Base-by-base conservation (phyloP, 768 basidiomycete species). In the Lactarius trivialis region DNA sequence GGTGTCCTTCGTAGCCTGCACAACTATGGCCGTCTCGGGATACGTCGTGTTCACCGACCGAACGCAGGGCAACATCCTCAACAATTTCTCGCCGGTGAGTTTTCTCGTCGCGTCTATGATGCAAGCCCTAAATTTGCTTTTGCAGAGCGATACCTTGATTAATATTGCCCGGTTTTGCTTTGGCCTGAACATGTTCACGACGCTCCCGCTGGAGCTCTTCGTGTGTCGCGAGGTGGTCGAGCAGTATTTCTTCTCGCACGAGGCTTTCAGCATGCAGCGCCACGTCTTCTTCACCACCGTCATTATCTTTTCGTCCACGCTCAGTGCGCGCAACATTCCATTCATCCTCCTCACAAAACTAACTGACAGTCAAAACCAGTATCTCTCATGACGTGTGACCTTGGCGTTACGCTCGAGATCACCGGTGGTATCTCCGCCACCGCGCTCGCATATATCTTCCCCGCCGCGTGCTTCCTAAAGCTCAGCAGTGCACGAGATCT, bases 141-240 rank as follows among this genome's bases (percentile, higher is more conserved):
- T 24, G n/a, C 24, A 90, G 85, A 79, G 81, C 65, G 91, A 96
- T 69, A 83, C 86, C n/a, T 68, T 98, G 60, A 97, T 98, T 76
- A 98, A 98, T 70, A 78, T 98, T 56, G 97, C 97, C 2, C 82
- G 97, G 17, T 91, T 97, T 68, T 93, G 90, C 70, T 93, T 95
- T 70, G 94, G 93, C 12, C 73, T 94, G 66, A 97, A 96, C 74
- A 99, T 98, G 97, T 97, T 98, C 69, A 95, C 95, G 1, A 99
- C 97, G 0, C 83, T 98, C 24, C 97, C 97, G 0, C 78, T 99
- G 43, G 97, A 99, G 69, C 78, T 94, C 15, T 99, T 98, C 71
- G 97, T 99, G 28, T 99, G 97, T 71, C 83, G 97, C 76, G 97
- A 99, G 79, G 93, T 91, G 55, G 82, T 98, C 43, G 97, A 99